Evolutionary conservation across 345 rosid genomes (phyloP), one percentile per base, ranked within the genome.

Genomic region (Sonneratia alba): DNA sequence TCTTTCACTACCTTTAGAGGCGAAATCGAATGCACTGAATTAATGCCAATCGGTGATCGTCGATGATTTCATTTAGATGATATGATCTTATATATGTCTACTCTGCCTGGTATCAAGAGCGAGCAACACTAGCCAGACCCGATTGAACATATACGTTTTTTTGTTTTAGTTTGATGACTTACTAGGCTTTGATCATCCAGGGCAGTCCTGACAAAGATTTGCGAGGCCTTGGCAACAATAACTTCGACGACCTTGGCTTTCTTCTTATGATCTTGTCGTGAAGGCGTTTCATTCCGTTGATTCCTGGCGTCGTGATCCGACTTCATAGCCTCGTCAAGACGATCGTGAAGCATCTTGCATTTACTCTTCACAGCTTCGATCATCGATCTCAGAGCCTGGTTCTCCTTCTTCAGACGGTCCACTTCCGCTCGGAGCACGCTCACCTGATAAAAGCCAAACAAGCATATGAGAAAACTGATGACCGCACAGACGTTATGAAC

Each of bases 131-230:
- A 27, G 32, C 32, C 32, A 47, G 2, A 14, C 16, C 51, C 5
- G 51, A 47, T 47, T 11, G 14, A 47, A 47, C 16, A 11, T 2
- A 27, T 27, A 27, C 32, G 43, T 40, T 40, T 2, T 40, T 40
- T 8, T 2, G 9, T 40, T 47, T 11, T 7, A 47, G 3, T 47
- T 14, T 7, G 2, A 9, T 47, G 68, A 67, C 77, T 78, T 78
- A 83, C 91, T 1, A 82, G 83, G 79, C 80, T 83, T 1, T 77
- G 76, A 85, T 85, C 88, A 38, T 67, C 70, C 10, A 73, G 36
- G 70, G 76, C 82, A 0, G 81, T 77, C 75, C 78, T 79, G 40
- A 83, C 80, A 57, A 79, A 70, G 51, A 80, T 62, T 45, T 78
- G 79, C 2, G 86, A 76, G 7, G 81, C 55, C 65, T 76, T 80